Evolutionary conservation across 495 filamentous ascomycete genomes (phyloP).

Genomic region (Aspergillus homomorphus): DNA sequence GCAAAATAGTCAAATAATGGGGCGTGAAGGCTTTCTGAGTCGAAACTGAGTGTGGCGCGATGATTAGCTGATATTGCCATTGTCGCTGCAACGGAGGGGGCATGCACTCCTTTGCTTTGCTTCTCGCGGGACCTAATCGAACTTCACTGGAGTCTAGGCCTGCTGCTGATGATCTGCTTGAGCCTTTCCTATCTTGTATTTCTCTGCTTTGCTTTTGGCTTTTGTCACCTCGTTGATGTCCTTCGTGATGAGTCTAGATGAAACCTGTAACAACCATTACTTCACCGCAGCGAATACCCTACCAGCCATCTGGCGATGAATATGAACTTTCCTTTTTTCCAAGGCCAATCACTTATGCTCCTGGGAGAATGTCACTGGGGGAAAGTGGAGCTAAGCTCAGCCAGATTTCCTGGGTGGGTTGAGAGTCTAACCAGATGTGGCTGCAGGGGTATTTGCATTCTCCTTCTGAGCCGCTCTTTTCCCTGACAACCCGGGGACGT

Average conservation of each 20-base stretch:
- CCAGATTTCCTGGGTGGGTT: no score
- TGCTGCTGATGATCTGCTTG: slow-evolving; percentile 9
- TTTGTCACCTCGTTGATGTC: neutral
- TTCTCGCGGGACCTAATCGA: slow-evolving; percentile 9
- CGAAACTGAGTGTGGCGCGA: slow-evolving; percentile 16
- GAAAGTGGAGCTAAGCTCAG: neutral
- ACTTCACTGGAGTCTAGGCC: slow-evolving; percentile 7
- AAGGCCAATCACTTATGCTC: neutral
- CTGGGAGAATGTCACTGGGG: neutral
- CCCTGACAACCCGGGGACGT: neutral
- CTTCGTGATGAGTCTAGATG: slow-evolving; percentile 8
- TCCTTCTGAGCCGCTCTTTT: no score
- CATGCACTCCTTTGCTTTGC: slow-evolving; percentile 23
- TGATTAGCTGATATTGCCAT: slow-evolving; percentile 24
- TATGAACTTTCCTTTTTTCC: slow-evolving; percentile 9
- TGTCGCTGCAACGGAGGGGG: slow-evolving; percentile 15
- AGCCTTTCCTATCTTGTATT: slow-evolving; percentile 10
- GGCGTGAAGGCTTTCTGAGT: slow-evolving; percentile 11
- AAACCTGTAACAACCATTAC: slow-evolving; percentile 13
- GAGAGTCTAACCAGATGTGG: neutral
- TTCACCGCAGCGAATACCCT: slow-evolving; percentile 24
- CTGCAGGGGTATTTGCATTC: neutral
- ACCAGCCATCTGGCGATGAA: slow-evolving; percentile 27
- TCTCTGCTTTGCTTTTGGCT: slow-evolving; percentile 3
- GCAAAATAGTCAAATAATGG: slow-evolving; percentile 3